A percentile compares a stretch with the other conserved stretches of the same genome.
Conservation (phyloP, 208 protist species). For the Trypanosomatidae sp. region DNA sequence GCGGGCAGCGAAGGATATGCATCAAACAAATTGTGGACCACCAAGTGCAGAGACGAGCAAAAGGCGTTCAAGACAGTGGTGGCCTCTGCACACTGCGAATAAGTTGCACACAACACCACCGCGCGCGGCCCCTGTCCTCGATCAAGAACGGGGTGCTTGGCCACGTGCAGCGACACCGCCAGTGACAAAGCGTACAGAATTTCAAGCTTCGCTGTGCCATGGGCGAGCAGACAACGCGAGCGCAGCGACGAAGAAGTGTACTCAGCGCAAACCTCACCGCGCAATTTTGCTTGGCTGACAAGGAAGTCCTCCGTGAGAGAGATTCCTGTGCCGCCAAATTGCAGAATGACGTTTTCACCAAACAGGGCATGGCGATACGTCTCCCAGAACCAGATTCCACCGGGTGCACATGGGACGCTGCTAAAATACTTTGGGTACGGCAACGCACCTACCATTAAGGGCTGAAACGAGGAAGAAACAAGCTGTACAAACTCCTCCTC, state of each 20-base stretch:
- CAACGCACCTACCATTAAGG: conserved; percentile 29
- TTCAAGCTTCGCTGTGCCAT: conserved; percentile 64
- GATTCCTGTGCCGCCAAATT: conserved; percentile 53
- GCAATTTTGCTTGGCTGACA: conserved; percentile 43
- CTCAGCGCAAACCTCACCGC: conserved; percentile 14
- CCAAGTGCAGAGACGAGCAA: conserved; percentile 57
- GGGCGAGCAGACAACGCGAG: conserved; percentile 8
- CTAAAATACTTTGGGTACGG: conserved; percentile 9
- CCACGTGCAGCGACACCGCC: conserved; percentile 57
- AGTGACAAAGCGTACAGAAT: conserved; percentile 51
- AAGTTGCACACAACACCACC: conserved; percentile 68
- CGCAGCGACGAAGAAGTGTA: not conserved
- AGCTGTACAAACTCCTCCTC: too few species aligned
- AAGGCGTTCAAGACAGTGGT: conserved; percentile 47
- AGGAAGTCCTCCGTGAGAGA: conserved; percentile 59
- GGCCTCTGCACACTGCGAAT: conserved; percentile 71
- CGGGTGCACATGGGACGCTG: conserved; percentile 17
- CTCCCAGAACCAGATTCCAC: conserved; percentile 78
- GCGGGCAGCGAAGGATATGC: conserved; percentile 56
- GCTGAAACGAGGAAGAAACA: too few species aligned
- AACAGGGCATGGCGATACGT: conserved; percentile 56
- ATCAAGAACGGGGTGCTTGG: conserved; percentile 63
- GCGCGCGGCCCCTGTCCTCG: conserved; percentile 62
- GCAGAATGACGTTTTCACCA: conserved; percentile 52
- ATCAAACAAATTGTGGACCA: conserved; percentile 83